Base-by-base conservation (phyloP, 176 grass and related monocot genomes). In the Juncus inflexus region DNA sequence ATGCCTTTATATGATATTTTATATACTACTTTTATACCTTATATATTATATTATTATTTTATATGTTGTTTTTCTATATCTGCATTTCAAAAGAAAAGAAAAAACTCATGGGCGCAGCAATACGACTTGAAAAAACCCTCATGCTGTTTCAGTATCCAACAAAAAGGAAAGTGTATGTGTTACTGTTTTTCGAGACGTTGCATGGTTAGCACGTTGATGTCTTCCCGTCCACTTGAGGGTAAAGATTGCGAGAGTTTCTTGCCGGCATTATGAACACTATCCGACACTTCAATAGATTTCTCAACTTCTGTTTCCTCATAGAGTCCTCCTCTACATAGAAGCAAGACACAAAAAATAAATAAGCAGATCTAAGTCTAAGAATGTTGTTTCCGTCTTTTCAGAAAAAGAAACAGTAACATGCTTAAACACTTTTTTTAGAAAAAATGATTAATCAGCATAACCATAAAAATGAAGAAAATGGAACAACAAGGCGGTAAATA, bases 131-230 rank as follows among this genome's bases (percentile, higher is more conserved):
- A 28, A 28, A 28, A 28, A 28, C 19, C 19, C 19, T 28, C 19
- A 28, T 28, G 19, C 19, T 28, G 19, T 28, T 28, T 28, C 19
- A 28, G 19, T 28, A 28, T 28, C 19, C 19, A 28, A 28, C 19
- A 47, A 6, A 9, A 47, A 47, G 4, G 43, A 47, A 59, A 40
- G 0, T 4, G 1, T 12, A 41, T 38, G 19, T 58, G 43, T 38
- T 78, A 86, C 87, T 83, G 80, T 51, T 81, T 12, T 45, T 76
- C 12, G 16, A 86, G 77, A 37, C 80, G 73, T 3, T 89, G 86
- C 78, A 67, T 81, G 41, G 86, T 65, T 59, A 80, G 16, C 42
- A 86, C 38, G 0, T 80, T 86, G 10, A 86, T 81, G 73, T 91
- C 87, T 0, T 82, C 56, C 0, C 28, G 16, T 8, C 83, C 83